These are phyloP conservation scores for Talaromyces sp. DNA, from an alignment of 2,329 filamentous ascomycete species.

Conservation along the genomic window DNA sequence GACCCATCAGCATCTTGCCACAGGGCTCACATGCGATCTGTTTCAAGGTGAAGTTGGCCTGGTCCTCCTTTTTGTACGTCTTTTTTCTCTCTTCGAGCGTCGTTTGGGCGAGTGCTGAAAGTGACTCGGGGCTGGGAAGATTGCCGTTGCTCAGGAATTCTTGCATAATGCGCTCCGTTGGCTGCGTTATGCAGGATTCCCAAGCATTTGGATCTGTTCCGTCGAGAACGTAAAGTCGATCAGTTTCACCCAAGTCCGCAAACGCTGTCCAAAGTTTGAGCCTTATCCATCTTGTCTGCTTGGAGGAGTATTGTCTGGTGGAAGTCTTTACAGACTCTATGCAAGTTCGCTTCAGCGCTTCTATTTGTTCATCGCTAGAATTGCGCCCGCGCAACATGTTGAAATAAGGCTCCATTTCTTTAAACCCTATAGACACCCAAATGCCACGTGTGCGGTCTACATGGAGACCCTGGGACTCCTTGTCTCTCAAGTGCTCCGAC, in stretches of 20 bases:
- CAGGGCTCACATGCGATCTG: slow-evolving; percentile 64
- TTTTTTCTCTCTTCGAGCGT: slow-evolving; percentile 52
- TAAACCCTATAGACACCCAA: slow-evolving; percentile 95
- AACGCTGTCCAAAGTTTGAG: slow-evolving; percentile 71
- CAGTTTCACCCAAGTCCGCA: slow-evolving; percentile 46
- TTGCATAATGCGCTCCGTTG: slow-evolving; percentile 57
- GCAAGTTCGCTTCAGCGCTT: slow-evolving; percentile 51
- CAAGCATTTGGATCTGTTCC: slow-evolving; percentile 64
- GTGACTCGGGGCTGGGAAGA: slow-evolving; percentile 50
- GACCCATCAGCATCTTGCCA: slow-evolving; percentile 48
- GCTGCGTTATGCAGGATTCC: slow-evolving; percentile 56
- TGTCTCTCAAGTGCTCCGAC: slow-evolving; percentile 40
- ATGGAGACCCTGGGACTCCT: slow-evolving; percentile 42
- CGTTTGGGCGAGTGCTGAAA: slow-evolving; percentile 54
- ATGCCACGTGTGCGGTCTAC: slow-evolving; percentile 77
- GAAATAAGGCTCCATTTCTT: slow-evolving; percentile 75
- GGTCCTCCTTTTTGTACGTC: slow-evolving; percentile 33
- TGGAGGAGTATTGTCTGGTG: slow-evolving; percentile 80
- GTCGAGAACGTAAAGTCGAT: slow-evolving; percentile 72
- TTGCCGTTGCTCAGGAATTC: slow-evolving; percentile 55
- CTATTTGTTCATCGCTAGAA: slow-evolving; percentile 37
- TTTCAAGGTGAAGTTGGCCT: slow-evolving; percentile 36
- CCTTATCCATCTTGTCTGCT: slow-evolving; percentile 81
- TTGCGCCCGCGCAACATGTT: slow-evolving; percentile 33
- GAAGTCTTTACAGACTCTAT: slow-evolving; percentile 74